phyloP scores from a whole-genome alignment of 2,329 filamentous ascomycete genomes.

The Leptographium flavum region DNA sequence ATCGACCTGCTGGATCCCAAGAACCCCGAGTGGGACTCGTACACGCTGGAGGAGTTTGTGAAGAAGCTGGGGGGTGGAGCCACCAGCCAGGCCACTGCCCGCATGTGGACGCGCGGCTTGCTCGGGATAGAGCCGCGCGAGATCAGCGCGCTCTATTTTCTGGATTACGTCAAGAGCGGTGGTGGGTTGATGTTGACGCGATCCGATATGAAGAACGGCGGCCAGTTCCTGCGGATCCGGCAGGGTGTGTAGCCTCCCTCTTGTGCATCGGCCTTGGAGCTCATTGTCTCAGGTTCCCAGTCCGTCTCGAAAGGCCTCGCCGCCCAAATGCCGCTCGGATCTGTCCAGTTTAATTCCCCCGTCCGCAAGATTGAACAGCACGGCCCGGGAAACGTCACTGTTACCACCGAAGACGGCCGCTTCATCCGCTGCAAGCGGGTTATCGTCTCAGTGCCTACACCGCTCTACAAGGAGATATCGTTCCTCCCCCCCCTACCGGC shows the following conservation, averaged over 20 bases:
- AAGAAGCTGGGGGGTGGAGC: conserved; percentile 2
- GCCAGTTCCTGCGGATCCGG: conserved; percentile 29
- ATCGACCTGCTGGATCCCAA: background rate
- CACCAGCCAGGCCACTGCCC: conserved; percentile 2
- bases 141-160: conserved; percentile 35
- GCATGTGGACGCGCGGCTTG: conserved; percentile 11
- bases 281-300: conserved; percentile 3
- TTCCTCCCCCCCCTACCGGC: conserved; percentile 32
- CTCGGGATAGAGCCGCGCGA: conserved; percentile 34
- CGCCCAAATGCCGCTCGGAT: background rate
- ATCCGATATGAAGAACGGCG: conserved; percentile 35
- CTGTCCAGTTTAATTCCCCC: background rate
- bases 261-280: too few relatives aligned
- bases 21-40: background rate
- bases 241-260: background rate
- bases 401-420: conserved; percentile 15
- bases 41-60: conserved; percentile 7
- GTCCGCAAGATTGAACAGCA: background rate
- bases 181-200: conserved; percentile 35
- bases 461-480: conserved; percentile 27
- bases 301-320: background rate
- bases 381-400: conserved; percentile 6
- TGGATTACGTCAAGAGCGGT: conserved; percentile 38
- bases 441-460: conserved; percentile 32
- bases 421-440: conserved; percentile 26